Evolutionary conservation across 345 rosid species (phyloP), one percentile per base, ranked within the genome.

Genomic region (Salix arbutifolia): DNA sequence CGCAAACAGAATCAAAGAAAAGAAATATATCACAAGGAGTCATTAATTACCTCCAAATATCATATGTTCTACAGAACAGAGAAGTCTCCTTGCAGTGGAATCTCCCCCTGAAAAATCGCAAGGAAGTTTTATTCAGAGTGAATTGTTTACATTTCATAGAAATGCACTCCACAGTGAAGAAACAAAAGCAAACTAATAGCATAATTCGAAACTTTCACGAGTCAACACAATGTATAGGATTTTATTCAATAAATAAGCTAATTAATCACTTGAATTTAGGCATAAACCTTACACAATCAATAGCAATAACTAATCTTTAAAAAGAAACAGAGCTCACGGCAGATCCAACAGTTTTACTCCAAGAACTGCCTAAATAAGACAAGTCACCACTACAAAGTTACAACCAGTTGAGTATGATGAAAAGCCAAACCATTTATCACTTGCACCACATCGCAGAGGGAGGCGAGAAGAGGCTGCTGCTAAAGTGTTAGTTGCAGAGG

Each of bases 81-180:
- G 78, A 95, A 95, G 86, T 92, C 99, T 67, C 98, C 98, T 80
- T 94, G 97, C 42, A 94, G 94, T 68, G 98, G 98, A 83, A 94
- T 82, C 79, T 92, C 91, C 13, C 97, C 98, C 99, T 91, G 89
- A 66, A 79, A 76, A 56, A 68, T 85, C 67, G 67, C 80, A 85
- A 76, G 25, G 40, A 66, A 48, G 21, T 48, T 48, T 42, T 16
- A 61, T 61, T 25, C 16, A 61, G 65, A 61, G 17, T 50, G 53
- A 5, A 50, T 17, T 50, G 21, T 50, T 48, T 50, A 50, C 53
- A 5, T 4, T 50, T 50, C 53, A 50, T 50, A 50, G 21, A 50
- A 50, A 50, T 50, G 53, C 53, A 50, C 53, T 50, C 65, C 65
- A 25, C 31, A 23, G 5, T 21, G 14, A n/a, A 17, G 65, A 69